phyloP scores from a whole-genome alignment of 129 eudicot species.

The Lonicera japonica region DNA sequence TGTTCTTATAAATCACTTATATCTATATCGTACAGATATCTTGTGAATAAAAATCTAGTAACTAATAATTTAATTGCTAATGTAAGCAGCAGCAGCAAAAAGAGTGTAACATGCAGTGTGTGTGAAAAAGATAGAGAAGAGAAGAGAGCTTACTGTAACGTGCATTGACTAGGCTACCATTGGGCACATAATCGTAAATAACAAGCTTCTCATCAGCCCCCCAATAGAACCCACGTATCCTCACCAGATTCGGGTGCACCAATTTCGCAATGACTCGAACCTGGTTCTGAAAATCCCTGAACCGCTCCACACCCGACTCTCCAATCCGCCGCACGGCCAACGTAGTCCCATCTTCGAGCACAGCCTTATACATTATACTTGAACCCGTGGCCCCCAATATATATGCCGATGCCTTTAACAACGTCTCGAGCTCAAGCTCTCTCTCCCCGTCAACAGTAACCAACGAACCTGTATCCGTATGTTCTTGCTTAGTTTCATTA shows the following conservation, averaged over 20 bases:
- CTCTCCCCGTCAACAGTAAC: slow-evolving; percentile 90
- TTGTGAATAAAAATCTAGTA: too few species aligned
- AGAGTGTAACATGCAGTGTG: too few species aligned
- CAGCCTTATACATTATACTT: slow-evolving; percentile 92
- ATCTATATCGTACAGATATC: too few species aligned
- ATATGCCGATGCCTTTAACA: slow-evolving; percentile 89
- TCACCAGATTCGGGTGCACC: slow-evolving; percentile 84
- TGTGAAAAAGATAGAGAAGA: background rate
- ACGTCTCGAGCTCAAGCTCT: slow-evolving; percentile 70
- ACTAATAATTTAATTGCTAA: too few species aligned
- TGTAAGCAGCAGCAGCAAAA: background rate
- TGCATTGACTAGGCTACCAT: slow-evolving; percentile 89
- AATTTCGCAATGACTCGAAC: slow-evolving; percentile 72
- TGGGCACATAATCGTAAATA: slow-evolving; percentile 86
- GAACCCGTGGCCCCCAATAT: slow-evolving; percentile 91
- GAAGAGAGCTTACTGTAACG: slow-evolving; percentile 71
- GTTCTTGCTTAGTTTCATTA: slow-evolving; percentile 12
- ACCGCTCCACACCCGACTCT: slow-evolving; percentile 73
- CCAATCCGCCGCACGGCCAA: slow-evolving; percentile 83
- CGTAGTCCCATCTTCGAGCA: slow-evolving; percentile 75
- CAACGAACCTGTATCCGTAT: slow-evolving; percentile 36
- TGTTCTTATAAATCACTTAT: too few species aligned
- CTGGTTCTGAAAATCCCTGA: slow-evolving; percentile 84
- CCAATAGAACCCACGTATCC: slow-evolving; percentile 95
- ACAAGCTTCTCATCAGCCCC: slow-evolving; percentile 88